Conservation (phyloP, 106 monocot genomes). For the Phalaenopsis equestris region DNA sequence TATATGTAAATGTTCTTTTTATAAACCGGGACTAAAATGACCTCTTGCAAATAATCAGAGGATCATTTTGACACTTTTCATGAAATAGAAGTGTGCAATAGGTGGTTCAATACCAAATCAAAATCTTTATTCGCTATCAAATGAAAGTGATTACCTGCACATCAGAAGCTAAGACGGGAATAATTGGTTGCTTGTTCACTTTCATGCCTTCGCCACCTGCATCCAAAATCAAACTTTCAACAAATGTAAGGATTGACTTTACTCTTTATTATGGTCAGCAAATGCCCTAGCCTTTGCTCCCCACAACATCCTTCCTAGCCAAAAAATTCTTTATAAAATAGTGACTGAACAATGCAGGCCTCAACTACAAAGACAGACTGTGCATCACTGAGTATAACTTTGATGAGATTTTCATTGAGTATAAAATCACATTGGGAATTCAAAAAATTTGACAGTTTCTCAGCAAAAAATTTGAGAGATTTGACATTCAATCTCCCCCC, state of each 20-base stretch:
- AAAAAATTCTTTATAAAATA: slow-evolving; percentile 53
- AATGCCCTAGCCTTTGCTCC: slow-evolving; percentile 49
- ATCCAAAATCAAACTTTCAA: slow-evolving; percentile 24
- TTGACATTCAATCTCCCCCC: slow-evolving; percentile 30
- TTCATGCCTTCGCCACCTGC: slow-evolving; percentile 11
- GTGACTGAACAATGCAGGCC: slow-evolving; percentile 60
- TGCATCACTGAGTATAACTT: slow-evolving; percentile 43
- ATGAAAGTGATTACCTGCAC: slow-evolving; percentile 51
- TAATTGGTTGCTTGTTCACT: slow-evolving; percentile 56
- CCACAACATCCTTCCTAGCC: slow-evolving; percentile 58
- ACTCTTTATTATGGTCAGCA: slow-evolving; percentile 18
- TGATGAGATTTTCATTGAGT: slow-evolving; percentile 27
- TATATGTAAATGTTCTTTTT: no score
- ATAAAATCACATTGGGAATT: slow-evolving; percentile 36
- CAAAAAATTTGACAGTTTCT: slow-evolving; percentile 28
- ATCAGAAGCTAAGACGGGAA: slow-evolving; percentile 62
- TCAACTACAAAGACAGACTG: slow-evolving; percentile 34
- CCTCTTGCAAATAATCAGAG: no score
- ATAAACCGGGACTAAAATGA: background rate
- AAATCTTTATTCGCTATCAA: background rate
- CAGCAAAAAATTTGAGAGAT: slow-evolving; percentile 18
- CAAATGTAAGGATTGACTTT: slow-evolving; percentile 11
- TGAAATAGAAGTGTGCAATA: no score
- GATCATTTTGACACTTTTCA: no score
- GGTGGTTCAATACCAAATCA: background rate